Evolutionary conservation across 768 basidiomycete species (phyloP).

Genomic region (Rhodotorula graminis): DNA sequence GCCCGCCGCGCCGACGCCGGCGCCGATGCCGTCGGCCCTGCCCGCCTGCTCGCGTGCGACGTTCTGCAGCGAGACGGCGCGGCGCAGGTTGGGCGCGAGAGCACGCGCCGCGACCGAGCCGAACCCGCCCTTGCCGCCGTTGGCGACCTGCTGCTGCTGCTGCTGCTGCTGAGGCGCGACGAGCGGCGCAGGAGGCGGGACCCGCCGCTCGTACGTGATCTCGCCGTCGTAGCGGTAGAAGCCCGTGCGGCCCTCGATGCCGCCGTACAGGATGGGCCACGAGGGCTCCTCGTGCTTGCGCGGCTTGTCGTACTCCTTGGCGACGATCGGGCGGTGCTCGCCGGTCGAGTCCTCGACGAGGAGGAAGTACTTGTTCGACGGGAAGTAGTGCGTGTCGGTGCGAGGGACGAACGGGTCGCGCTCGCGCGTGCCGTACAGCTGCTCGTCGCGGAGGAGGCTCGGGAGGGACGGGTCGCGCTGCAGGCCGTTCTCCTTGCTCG

Average conservation of each 20-base stretch:
- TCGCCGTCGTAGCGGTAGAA: slow-evolving; percentile 39
- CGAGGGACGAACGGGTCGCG: slow-evolving; percentile 85
- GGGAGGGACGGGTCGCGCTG: slow-evolving; percentile 46
- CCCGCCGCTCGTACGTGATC: slow-evolving; percentile 16
- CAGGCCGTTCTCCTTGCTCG: slow-evolving; percentile 43
- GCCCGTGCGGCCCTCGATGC: slow-evolving; percentile 41
- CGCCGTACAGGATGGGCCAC: slow-evolving; percentile 72
- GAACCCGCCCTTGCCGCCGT: background rate
- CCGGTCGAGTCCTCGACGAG: slow-evolving; percentile 85
- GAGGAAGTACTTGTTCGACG: slow-evolving; percentile 67
- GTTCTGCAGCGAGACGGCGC: slow-evolving; percentile 45
- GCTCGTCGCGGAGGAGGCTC: slow-evolving; percentile 64
- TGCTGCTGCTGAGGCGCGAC: background rate
- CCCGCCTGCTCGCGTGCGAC: slow-evolving; percentile 29
- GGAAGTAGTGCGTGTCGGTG: slow-evolving; percentile 82
- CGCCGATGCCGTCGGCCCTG: background rate
- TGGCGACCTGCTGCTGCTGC: background rate
- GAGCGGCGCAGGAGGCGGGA: slow-evolving; percentile 5
- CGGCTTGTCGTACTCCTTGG: slow-evolving; percentile 71
- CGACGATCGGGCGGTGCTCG: slow-evolving; percentile 75
- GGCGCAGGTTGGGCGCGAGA: slow-evolving; percentile 40
- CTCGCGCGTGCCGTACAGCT: slow-evolving; percentile 78
- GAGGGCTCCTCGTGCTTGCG: slow-evolving; percentile 54
- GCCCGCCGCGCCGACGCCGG: background rate
- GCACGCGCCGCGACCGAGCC: background rate